Conservation (phyloP, 768 basidiomycete genomes). For the Suillus weaverae region DNA sequence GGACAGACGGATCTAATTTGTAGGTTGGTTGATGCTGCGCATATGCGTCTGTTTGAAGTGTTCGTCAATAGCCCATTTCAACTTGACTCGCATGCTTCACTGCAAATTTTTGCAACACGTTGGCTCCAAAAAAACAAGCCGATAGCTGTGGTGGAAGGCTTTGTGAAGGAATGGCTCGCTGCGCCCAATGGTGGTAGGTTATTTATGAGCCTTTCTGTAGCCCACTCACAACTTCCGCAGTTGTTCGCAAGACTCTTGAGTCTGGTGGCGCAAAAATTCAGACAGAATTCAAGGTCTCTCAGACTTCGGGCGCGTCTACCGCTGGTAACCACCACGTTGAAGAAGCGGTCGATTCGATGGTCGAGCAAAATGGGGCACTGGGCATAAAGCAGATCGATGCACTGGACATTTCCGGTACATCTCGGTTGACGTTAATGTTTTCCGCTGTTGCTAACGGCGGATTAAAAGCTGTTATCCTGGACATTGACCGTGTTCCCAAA, state of each 20-base stretch:
- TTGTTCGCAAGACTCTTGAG: neutral
- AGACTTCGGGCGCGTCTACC: neutral
- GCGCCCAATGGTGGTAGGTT: neutral
- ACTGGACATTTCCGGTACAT: neutral
- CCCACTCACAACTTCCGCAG: neutral
- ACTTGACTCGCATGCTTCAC: neutral
- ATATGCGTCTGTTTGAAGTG: neutral
- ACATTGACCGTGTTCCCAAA: neutral
- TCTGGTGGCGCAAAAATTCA: neutral
- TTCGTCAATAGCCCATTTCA: neutral
- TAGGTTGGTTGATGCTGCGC: neutral
- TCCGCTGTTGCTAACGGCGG: neutral
- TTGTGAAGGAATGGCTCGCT: neutral
- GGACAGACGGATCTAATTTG: slow-evolving; percentile 1
- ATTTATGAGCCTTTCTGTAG: neutral
- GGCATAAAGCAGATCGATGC: neutral
- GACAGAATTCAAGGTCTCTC: neutral
- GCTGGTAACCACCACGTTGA: neutral
- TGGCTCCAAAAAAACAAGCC: neutral
- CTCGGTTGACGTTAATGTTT: neutral
- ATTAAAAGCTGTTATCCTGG: neutral
- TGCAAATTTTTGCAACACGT: neutral
- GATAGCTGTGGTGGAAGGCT: neutral
- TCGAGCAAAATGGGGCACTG: neutral
- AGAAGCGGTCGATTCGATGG: neutral